Conservation (phyloP, 2,329 filamentous ascomycete species). For the Neonectria ditissima region DNA sequence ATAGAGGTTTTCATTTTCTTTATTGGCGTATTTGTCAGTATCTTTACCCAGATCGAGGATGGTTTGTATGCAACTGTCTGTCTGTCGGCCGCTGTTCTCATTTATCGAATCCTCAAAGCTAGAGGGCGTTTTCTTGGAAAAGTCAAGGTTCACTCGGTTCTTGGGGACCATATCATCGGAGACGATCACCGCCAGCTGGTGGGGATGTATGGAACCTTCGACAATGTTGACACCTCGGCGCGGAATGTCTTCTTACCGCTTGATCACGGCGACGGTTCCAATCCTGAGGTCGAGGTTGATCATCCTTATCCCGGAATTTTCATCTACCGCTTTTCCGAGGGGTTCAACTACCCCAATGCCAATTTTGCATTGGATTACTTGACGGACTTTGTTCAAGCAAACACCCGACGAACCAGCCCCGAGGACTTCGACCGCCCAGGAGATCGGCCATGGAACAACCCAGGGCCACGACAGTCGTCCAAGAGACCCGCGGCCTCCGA, state of each 20-base stretch:
- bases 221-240: constrained; percentile 60
- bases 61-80: constrained; percentile 90
- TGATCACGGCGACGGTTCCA: constrained; percentile 89
- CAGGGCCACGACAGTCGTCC: constrained; percentile 70
- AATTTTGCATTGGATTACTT: constrained; percentile 88
- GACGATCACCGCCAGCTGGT: constrained; percentile 62
- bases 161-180: constrained; percentile 79
- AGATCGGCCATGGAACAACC: constrained; percentile 96
- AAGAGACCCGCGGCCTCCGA: constrained; percentile 51
- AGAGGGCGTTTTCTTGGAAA: constrained; percentile 84
- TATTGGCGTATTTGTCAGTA: constrained; percentile 86
- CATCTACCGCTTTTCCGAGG: constrained; percentile 94
- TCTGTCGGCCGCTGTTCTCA: constrained; percentile 79
- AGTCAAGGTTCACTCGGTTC: constrained; percentile 77
- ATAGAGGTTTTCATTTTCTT: constrained; percentile 94
- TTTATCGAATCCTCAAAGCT: constrained; percentile 87
- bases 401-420: constrained; percentile 82
- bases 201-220: constrained; percentile 69
- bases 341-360: constrained; percentile 96
- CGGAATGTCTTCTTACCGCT: constrained; percentile 90
- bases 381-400: constrained; percentile 72
- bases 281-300: constrained; percentile 83
- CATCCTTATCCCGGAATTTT: constrained; percentile 92
- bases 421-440: constrained; percentile 73
- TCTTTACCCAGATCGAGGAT: constrained; percentile 90